Evolutionary conservation across 495 filamentous ascomycete genomes (phyloP).

Genomic region (Penicillium alfredii): DNA sequence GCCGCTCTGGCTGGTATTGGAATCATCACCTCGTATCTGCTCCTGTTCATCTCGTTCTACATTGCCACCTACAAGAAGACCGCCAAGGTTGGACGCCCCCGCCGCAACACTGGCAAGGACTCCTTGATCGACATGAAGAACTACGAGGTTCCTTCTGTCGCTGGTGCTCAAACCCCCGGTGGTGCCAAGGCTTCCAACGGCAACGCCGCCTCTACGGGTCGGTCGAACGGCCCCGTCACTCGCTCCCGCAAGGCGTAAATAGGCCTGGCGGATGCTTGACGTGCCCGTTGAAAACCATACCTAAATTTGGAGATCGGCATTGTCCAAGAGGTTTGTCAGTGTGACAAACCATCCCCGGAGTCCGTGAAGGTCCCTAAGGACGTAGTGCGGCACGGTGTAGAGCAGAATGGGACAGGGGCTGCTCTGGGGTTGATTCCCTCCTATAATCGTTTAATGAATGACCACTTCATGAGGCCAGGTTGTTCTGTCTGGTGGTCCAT

Average conservation of each 20-base stretch:
- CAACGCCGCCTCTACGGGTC: constrained; percentile 27
- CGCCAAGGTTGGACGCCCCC: constrained; percentile 52
- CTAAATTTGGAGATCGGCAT: too few relatives aligned
- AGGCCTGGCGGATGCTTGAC: too few relatives aligned
- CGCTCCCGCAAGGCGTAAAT: constrained; percentile 47
- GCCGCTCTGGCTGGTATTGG: constrained; percentile 89
- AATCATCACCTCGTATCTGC: constrained; percentile 86
- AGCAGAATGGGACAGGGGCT: constrained; percentile 9
- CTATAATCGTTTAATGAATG: constrained; percentile 42
- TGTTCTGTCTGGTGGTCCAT: constrained; percentile 24
- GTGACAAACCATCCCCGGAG: constrained; percentile 3
- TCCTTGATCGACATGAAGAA: constrained; percentile 51
- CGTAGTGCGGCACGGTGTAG: too few relatives aligned
- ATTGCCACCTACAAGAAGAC: constrained; percentile 92
- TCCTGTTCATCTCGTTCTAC: constrained; percentile 99
- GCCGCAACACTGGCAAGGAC: constrained; percentile 47
- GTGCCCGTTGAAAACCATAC: too few relatives aligned
- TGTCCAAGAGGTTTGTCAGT: neutral
- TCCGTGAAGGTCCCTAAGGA: too few relatives aligned
- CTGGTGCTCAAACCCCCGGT: constrained; percentile 17
- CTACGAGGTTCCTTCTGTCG: constrained; percentile 41
- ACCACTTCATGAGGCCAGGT: constrained; percentile 38
- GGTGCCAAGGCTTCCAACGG: constrained; percentile 30
- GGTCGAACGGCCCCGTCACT: constrained; percentile 42
- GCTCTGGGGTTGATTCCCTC: constrained; percentile 17